Percentiles rank a stretch among this genome's conserved stretches.
Evolutionary conservation across 192 early-diverging fungal species (phyloP).

Genomic region (Phlyctochytrium arcticum): DNA sequence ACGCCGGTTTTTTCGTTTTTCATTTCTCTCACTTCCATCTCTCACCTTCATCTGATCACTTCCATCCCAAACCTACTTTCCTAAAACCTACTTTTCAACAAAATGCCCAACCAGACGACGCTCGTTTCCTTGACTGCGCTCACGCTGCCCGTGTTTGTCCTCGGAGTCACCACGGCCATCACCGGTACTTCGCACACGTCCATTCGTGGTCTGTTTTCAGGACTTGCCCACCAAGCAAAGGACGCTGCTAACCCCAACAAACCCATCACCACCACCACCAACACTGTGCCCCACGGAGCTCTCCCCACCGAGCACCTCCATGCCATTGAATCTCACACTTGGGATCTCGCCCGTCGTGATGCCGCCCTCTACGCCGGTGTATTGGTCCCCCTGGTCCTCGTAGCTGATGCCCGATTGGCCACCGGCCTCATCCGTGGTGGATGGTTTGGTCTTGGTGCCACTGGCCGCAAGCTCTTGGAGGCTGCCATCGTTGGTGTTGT

Average conservation of each 20-base stretch:
- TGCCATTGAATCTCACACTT: no score
- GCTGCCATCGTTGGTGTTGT: no score
- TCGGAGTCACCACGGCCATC: not conserved
- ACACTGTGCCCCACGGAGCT: not conserved
- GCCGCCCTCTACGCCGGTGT: constrained; percentile 6
- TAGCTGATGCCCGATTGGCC: constrained; percentile 13
- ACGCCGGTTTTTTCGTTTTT: no score
- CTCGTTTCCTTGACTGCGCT: not conserved
- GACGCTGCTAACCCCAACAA: no score
- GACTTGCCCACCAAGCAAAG: not conserved
- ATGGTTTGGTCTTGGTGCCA: no score
- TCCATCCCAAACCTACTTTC: no score
- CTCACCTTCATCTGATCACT: no score
- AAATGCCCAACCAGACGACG: constrained; percentile 6
- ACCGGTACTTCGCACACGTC: not conserved
- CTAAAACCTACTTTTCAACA: no score
- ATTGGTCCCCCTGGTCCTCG: constrained; percentile 9
- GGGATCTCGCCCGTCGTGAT: not conserved
- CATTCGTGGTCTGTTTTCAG: not conserved
- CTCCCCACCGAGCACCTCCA: constrained; percentile 5
- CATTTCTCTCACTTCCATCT: no score
- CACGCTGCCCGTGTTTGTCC: constrained; percentile 10
- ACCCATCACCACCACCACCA: not conserved
- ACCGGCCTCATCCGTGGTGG: no score
- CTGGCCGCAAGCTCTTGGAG: no score